A percentile compares a stretch with the other conserved stretches of the same genome.
Conservation (phyloP, 2,329 filamentous ascomycete genomes). For the Fusarium sambucinum region DNA sequence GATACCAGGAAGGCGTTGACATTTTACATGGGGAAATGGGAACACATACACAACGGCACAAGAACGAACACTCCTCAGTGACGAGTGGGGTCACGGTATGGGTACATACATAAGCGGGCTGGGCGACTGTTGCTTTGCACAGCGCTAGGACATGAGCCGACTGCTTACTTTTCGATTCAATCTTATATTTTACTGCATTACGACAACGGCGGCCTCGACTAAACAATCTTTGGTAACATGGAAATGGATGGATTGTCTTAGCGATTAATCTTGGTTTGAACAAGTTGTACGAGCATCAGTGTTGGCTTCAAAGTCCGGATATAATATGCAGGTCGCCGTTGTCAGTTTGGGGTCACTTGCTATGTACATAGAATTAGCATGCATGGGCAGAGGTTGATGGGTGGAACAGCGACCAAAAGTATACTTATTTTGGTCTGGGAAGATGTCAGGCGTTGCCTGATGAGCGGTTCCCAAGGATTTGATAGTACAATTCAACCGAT, state of each 20-base stretch:
- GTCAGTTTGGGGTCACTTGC: constrained; percentile 32
- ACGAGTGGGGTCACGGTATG: constrained; percentile 32
- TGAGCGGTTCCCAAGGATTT: constrained; percentile 17
- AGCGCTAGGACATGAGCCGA: constrained; percentile 36
- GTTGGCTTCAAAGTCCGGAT: constrained; percentile 36
- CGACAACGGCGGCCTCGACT: constrained; percentile 31
- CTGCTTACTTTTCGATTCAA: constrained; percentile 40
- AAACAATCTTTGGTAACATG: constrained; percentile 5
- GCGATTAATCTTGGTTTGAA: constrained; percentile 12
- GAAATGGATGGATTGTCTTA: constrained; percentile 4
- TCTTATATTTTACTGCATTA: constrained; percentile 36
- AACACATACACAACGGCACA: constrained; percentile 41
- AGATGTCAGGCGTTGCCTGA: constrained; percentile 15
- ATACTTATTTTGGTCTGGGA: constrained; percentile 29
- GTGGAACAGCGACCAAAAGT: constrained; percentile 33
- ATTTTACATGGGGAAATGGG: constrained; percentile 42
- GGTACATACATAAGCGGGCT: constrained; percentile 39
- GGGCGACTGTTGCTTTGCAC: constrained; percentile 27
- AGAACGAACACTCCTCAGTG: constrained; percentile 26
- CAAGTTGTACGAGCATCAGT: constrained; percentile 14
- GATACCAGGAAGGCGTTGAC: constrained; percentile 57
- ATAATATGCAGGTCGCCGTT: constrained; percentile 42
- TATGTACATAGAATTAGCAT: constrained; percentile 44
- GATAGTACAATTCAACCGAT: constrained; percentile 27
- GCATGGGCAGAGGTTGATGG: constrained; percentile 14